These are phyloP conservation scores for Lipomyces japonicus DNA, from an alignment of 805 yeast species.

Conservation along the genomic window DNA sequence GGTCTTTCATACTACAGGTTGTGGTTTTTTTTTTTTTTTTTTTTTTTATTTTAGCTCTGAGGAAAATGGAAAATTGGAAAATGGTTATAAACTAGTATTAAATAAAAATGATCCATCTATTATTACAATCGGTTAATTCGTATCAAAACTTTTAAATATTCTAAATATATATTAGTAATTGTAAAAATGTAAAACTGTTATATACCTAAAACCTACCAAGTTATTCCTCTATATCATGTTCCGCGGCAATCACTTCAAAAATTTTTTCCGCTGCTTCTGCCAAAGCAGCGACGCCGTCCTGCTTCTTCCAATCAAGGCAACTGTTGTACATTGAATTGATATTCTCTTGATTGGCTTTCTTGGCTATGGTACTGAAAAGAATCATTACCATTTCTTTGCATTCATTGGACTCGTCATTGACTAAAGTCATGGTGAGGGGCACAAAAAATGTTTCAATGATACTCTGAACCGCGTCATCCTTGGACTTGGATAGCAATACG, in stretches of 20 bases:
- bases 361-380: constrained; percentile 54
- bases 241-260: constrained; percentile 4
- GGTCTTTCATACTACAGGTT: too few species aligned
- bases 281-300: constrained; percentile 38
- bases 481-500: constrained; percentile 62
- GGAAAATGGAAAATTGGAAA: too few species aligned
- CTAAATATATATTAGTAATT: too few species aligned
- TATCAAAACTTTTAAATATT: too few species aligned
- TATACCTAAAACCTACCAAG: too few species aligned
- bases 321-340: constrained; percentile 12
- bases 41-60: too few species aligned
- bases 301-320: constrained; percentile 21
- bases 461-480: constrained; percentile 47
- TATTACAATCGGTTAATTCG: too few species aligned
- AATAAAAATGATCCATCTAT: too few species aligned
- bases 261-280: constrained; percentile 38
- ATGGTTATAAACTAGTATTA: too few species aligned
- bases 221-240: neutral
- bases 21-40: too few species aligned
- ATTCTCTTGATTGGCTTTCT: constrained; percentile 44
- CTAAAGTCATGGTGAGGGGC: constrained; percentile 69
- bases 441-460: constrained; percentile 76
- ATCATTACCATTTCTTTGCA: constrained; percentile 82
- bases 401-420: constrained; percentile 69
- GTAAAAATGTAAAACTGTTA: too few species aligned